These are phyloP conservation scores for Dactylellina leptospora DNA, from an alignment of 2,329 filamentous ascomycete species.

Conservation along the genomic window DNA sequence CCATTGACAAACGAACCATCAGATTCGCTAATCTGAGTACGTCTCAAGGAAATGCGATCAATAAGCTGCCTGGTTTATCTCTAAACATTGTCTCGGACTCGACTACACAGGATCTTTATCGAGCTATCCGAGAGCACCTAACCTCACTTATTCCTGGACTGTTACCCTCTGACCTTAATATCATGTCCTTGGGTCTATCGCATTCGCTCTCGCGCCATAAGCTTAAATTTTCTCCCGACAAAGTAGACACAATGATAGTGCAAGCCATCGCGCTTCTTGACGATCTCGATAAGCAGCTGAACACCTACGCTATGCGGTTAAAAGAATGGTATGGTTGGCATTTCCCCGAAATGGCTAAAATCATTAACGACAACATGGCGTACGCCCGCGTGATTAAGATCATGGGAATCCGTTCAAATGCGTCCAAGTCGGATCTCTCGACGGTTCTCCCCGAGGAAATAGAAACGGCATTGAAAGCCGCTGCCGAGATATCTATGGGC, in stretches of 20 bases:
- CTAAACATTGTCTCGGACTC: conserved; percentile 82
- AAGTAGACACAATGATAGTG: conserved; percentile 99
- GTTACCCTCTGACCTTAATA: conserved; percentile 82
- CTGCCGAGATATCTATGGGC: conserved; percentile 97
- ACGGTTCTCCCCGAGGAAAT: conserved; percentile 96
- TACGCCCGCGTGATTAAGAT: conserved; percentile 88
- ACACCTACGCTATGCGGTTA: conserved; percentile 97
- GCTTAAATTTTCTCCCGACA: conserved; percentile 97
- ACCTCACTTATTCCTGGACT: conserved; percentile 90
- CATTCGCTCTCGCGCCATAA: conserved; percentile 97
- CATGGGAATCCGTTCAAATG: conserved; percentile 88
- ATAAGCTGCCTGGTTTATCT: conserved; percentile 81
- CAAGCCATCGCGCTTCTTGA: conserved; percentile 94
- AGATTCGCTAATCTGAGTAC: no score
- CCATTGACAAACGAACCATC: no score
- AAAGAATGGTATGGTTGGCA: conserved; percentile 99
- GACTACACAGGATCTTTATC: conserved; percentile 85
- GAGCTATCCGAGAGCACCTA: conserved; percentile 90
- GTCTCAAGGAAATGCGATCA: conserved; percentile 76
- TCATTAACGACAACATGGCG: conserved; percentile 94
- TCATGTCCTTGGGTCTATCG: conserved; percentile 94
- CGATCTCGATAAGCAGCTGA: conserved; percentile 97
- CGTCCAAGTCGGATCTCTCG: conserved; percentile 77
- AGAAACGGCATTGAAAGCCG: conserved; percentile 87
- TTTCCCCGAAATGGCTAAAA: conserved; percentile 97